Percentiles rank a stretch among this genome's conserved stretches.
phyloP scores from a whole-genome alignment of 352 stramenopile species.

The Globisporangium emineosum region DNA sequence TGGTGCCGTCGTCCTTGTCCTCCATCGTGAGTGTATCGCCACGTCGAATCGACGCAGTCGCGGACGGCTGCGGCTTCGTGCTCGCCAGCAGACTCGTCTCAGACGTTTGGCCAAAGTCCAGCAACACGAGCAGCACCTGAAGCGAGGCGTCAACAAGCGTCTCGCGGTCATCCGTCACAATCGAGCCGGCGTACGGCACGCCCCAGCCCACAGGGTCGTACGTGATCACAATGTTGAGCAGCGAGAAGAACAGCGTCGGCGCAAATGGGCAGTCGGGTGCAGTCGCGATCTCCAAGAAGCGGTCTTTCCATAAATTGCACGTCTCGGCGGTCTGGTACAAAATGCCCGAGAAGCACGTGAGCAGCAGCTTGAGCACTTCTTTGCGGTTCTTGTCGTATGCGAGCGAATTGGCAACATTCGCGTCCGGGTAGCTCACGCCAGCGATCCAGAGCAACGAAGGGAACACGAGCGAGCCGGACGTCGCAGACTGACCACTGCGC shows the following conservation, averaged over 20 bases:
- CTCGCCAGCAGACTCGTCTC: slow-evolving; percentile 40
- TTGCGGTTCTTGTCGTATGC: slow-evolving; percentile 93
- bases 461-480: slow-evolving; percentile 49
- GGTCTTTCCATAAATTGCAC: slow-evolving; percentile 89
- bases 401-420: slow-evolving; percentile 60
- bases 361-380: slow-evolving; percentile 93
- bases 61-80: slow-evolving; percentile 45
- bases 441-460: slow-evolving; percentile 78
- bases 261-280: slow-evolving; percentile 90
- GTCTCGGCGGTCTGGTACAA: slow-evolving; percentile 92
- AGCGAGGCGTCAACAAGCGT: slow-evolving; percentile 90
- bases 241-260: slow-evolving; percentile 94
- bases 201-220: slow-evolving; percentile 92
- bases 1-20: slow-evolving; percentile 28
- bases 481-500: slow-evolving; percentile 39
- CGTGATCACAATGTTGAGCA: slow-evolving; percentile 94
- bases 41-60: slow-evolving; percentile 24
- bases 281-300: slow-evolving; percentile 91
- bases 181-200: slow-evolving; percentile 87
- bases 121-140: slow-evolving; percentile 92
- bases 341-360: slow-evolving; percentile 94
- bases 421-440: slow-evolving; percentile 78
- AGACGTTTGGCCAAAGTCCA: slow-evolving; percentile 90
- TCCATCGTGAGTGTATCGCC: slow-evolving; percentile 25
- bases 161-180: slow-evolving; percentile 88